phyloP scores from a whole-genome alignment of 768 basidiomycete genomes.

The Suillus subalutaceus region DNA sequence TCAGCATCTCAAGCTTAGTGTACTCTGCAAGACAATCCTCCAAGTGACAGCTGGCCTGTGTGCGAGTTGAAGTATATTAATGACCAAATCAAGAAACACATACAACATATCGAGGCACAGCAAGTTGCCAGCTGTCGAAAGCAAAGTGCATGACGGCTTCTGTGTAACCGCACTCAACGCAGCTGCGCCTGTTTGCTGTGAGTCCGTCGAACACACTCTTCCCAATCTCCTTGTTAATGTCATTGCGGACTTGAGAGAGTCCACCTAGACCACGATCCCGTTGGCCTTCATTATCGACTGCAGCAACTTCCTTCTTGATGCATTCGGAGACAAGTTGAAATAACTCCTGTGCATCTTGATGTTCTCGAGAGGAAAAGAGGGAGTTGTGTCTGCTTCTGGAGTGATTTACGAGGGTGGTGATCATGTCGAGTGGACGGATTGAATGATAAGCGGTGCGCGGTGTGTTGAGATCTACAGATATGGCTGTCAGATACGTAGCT shows the following conservation, averaged over 20 bases:
- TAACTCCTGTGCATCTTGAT: constrained; percentile 98
- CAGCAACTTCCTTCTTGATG: constrained; percentile 80
- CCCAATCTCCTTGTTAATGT: constrained; percentile 41
- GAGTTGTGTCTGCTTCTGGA: constrained; percentile 57
- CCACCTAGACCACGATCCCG: constrained; percentile 75
- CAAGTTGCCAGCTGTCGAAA: constrained; percentile 83
- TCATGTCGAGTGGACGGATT: constrained; percentile 73
- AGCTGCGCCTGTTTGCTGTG: constrained; percentile 87
- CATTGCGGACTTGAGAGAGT: constrained; percentile 36
- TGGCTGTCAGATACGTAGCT: constrained; percentile 11
- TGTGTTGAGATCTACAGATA: constrained; percentile 59
- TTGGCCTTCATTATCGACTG: constrained; percentile 71
- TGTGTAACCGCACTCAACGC: constrained; percentile 88
- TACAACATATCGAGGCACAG: constrained; percentile 67
- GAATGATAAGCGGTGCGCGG: constrained; percentile 59
- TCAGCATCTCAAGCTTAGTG: constrained; percentile 83
- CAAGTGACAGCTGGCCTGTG: constrained; percentile 64
- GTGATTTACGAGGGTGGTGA: constrained; percentile 64
- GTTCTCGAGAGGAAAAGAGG: constrained; percentile 86
- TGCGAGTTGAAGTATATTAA: constrained; percentile 13
- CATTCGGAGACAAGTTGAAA: constrained; percentile 92
- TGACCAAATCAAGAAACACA: constrained; percentile 25
- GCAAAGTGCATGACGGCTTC: constrained; percentile 93
- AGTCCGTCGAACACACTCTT: constrained; percentile 88
- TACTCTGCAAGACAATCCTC: constrained; percentile 89